Percentiles rank a stretch among this genome's conserved stretches.
Evolutionary conservation across 306 rosid species (phyloP).

Genomic region (Castanopsis chinensis): DNA sequence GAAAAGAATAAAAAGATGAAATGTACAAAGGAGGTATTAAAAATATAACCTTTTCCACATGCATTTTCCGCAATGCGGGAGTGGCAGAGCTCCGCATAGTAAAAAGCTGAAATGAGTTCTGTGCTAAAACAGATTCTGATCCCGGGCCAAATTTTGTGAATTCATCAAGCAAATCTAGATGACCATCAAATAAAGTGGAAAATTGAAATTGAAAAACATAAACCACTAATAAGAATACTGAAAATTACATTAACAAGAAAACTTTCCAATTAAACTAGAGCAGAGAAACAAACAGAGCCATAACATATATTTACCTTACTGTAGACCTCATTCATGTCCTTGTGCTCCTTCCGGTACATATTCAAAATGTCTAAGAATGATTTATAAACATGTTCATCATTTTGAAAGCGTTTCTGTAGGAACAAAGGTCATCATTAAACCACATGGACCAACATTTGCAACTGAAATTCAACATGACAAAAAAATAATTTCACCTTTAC

Average conservation of each 20-base stretch:
- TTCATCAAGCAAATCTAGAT: constrained; percentile 82
- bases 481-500: constrained; percentile 64
- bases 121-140: constrained; percentile 64
- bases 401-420: constrained; percentile 81
- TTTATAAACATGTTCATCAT: constrained; percentile 81
- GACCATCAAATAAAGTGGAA: constrained; percentile 70
- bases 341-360: constrained; percentile 94
- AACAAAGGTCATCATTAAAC: constrained; percentile 19
- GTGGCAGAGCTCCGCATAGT: constrained; percentile 61
- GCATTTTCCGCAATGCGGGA: constrained; percentile 60
- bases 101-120: constrained; percentile 58
- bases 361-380: constrained; percentile 92
- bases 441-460: constrained; percentile 2
- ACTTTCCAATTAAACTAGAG: background rate
- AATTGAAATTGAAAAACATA: constrained; percentile 44
- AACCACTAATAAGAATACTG: constrained; percentile 1
- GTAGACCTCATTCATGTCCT: constrained; percentile 82
- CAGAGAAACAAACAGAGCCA: background rate
- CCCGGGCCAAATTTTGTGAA: constrained; percentile 93
- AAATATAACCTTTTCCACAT: constrained; percentile 50
- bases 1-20: constrained; percentile 10
- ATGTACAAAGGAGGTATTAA: background rate
- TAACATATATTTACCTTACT: constrained; percentile 57
- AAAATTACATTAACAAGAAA: background rate
- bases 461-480: constrained; percentile 5